These are phyloP conservation scores for Firmiana major DNA, from an alignment of 345 rosid genomes.

Conservation along the genomic window DNA sequence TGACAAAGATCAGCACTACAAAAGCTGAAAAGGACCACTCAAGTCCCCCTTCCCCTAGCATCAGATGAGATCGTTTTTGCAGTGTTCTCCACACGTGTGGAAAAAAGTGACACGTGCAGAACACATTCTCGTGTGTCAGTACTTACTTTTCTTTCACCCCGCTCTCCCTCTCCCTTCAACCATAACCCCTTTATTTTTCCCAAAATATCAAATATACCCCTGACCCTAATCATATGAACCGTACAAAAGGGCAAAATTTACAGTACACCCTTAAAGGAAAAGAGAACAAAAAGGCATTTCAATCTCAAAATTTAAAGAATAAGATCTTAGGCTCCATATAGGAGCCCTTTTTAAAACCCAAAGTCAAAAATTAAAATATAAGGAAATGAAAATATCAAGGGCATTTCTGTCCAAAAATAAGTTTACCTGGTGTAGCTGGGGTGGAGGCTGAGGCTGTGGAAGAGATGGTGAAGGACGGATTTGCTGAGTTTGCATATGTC, in stretches of 20 bases:
- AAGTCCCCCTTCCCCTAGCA: neutral
- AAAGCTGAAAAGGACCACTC: conserved; percentile 15
- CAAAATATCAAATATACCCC: neutral
- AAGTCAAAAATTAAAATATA: neutral
- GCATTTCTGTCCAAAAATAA: neutral
- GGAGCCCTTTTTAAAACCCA: neutral
- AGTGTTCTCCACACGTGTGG: neutral
- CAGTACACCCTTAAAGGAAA: neutral
- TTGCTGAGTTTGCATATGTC: conserved; percentile 49
- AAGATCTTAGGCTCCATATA: too few relatives aligned
- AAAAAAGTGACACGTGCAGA: conserved; percentile 22
- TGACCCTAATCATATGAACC: neutral
- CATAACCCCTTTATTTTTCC: neutral
- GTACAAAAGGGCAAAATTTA: neutral
- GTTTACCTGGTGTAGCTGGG: conserved; percentile 45
- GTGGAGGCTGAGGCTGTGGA: conserved; percentile 40
- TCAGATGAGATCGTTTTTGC: neutral
- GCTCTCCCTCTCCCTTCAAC: neutral
- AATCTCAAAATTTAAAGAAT: neutral
- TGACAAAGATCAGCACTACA: conserved; percentile 23
- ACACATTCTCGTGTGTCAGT: conserved; percentile 6
- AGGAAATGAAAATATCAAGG: neutral
- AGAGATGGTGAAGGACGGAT: conserved; percentile 38
- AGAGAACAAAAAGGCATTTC: neutral
- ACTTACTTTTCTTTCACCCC: neutral